Evolutionary conservation across 2,329 filamentous ascomycete species (phyloP).

Genomic region (Calonectria pseudoturangicola): DNA sequence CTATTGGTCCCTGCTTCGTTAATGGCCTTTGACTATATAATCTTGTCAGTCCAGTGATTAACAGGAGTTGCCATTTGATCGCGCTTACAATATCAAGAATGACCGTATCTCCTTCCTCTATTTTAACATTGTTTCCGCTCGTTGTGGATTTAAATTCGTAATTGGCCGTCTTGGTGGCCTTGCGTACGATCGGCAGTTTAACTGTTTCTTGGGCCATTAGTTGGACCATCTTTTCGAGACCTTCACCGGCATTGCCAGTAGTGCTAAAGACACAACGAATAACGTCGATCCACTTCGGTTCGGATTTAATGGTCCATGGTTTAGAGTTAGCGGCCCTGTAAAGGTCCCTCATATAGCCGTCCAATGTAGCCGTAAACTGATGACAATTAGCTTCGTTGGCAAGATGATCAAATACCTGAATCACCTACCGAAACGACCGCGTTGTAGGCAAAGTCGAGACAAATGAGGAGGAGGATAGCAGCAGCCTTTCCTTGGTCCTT

Average conservation of each 20-base stretch:
- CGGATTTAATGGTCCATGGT: not conserved
- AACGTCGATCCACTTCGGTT: not conserved
- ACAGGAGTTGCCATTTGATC: not conserved
- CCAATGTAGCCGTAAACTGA: conserved; percentile 44
- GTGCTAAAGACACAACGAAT: not conserved
- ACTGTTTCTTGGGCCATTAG: not conserved
- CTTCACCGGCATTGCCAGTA: not conserved
- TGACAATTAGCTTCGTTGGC: not conserved
- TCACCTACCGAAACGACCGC: conserved; percentile 42
- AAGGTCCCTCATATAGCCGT: conserved; percentile 14
- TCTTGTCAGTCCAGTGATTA: not conserved
- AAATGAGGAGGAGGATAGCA: conserved; percentile 43
- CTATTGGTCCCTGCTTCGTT: too few species aligned
- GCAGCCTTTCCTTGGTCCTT: conserved; percentile 36
- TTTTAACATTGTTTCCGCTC: too few species aligned
- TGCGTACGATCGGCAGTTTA: conserved; percentile 1
- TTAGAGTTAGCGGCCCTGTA: not conserved
- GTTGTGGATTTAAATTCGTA: not conserved
- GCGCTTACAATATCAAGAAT: too few species aligned
- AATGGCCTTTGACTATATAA: not conserved
- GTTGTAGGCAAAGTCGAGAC: conserved; percentile 47
- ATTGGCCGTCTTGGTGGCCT: not conserved
- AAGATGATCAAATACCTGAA: not conserved
- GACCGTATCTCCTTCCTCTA: too few species aligned
- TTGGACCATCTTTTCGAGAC: not conserved